Evolutionary conservation across 768 basidiomycete species (phyloP), one percentile per base, ranked within the genome.

Genomic region (Exsudoporus frostii): DNA sequence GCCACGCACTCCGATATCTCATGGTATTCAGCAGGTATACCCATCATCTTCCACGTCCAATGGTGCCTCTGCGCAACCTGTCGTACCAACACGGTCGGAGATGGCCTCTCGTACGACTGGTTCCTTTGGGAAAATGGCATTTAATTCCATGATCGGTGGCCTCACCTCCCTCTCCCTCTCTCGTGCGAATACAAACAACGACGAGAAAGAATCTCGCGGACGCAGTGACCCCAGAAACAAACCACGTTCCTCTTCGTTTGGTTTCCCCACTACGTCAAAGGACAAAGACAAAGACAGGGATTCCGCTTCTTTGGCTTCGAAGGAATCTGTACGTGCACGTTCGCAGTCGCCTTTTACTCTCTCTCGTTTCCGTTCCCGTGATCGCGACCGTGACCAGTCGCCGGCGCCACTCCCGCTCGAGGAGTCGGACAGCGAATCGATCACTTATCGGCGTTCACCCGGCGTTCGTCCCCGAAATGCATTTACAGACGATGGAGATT

Each of bases 331-430:
- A 11, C 86, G 88, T 52, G 79, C 87, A 14, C 84, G 91, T 36
- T 87, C 89, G 42, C 77, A 85, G 60, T 91, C 92, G 2, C 90
- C 94, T 38, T 96, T 97, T 67, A 75, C 75, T 39, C 80, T 91
- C 51, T 78, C 90, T 39, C 78, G 88, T 32, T 79, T 83, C 51
- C 80, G 88, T 55, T 73, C 79, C 9, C 74, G 80, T 47, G 77
- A 78, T 50, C 73, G 80, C 49, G 76, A 76, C 37, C 74, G 81
- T 24, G 82, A 84, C 1, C 61, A 75, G 7, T 85, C 84, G 4
- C 84, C 79, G 25, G 73, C 78, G 0, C 79, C 82, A 29, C 76
- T 81, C 62, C 79, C 77, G 36, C 69, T 85, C 64, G 82, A 83
- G 39, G 74, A 79, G 45, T 75, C 84, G 4, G 79, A 84, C 52